These are phyloP conservation scores for Aspergillus persii DNA, from an alignment of 2,329 filamentous ascomycete species.

Conservation along the genomic window DNA sequence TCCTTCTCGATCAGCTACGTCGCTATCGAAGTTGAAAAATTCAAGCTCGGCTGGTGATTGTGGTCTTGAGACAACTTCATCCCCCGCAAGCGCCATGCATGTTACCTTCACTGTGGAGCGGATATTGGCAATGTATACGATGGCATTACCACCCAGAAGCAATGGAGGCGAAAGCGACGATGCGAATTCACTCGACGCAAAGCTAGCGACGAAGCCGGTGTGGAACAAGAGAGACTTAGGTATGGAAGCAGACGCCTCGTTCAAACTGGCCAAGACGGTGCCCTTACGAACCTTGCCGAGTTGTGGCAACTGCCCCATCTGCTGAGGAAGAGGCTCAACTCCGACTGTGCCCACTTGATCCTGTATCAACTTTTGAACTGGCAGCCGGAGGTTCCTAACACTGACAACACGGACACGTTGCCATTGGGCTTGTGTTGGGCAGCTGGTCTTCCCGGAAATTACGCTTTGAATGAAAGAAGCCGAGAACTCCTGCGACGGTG, in stretches of 20 bases:
- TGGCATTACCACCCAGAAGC: slow-evolving; percentile 56
- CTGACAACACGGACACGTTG: slow-evolving; percentile 77
- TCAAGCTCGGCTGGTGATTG: slow-evolving; percentile 37
- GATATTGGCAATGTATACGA: slow-evolving; percentile 85
- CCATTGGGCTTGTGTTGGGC: slow-evolving; percentile 68
- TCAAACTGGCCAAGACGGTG: slow-evolving; percentile 71
- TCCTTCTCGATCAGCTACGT: slow-evolving; percentile 22
- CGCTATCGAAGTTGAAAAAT: slow-evolving; percentile 46
- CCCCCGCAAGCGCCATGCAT: slow-evolving; percentile 47
- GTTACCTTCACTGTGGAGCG: slow-evolving; percentile 75
- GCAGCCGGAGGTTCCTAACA: slow-evolving; percentile 80
- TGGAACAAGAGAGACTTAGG: slow-evolving; percentile 44
- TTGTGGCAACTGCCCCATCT: slow-evolving; percentile 23
- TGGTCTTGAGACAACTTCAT: slow-evolving; percentile 26
- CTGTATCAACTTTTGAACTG: slow-evolving; percentile 70
- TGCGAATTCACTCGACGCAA: slow-evolving; percentile 59
- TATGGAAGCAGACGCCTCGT: slow-evolving; percentile 47
- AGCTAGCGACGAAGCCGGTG: slow-evolving; percentile 69
- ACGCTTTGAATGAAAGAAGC: slow-evolving; percentile 29
- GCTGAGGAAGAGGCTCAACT: slow-evolving; percentile 49
- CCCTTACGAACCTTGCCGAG: slow-evolving; percentile 64
- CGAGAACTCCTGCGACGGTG: slow-evolving; percentile 33
- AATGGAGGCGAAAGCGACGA: slow-evolving; percentile 48
- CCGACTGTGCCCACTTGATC: slow-evolving; percentile 91
- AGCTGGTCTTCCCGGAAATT: slow-evolving; percentile 46